These are phyloP conservation scores for Oryza punctata DNA, from an alignment of 176 grass and related monocot genomes.

Conservation along the genomic window DNA sequence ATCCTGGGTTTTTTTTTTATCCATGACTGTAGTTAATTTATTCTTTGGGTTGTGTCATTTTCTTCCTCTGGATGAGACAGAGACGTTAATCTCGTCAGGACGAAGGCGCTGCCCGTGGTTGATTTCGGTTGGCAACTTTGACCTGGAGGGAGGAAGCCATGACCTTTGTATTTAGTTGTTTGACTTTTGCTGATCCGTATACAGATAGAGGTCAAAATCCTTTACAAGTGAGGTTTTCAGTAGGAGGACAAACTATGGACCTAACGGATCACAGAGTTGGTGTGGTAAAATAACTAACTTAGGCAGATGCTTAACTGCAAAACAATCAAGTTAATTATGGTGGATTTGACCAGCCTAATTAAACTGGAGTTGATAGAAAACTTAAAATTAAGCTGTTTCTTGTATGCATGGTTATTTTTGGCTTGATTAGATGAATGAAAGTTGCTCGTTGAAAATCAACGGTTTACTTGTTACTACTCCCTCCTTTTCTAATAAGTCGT, in stretches of 20 bases:
- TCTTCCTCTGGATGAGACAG: neutral
- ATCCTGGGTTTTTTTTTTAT: constrained; percentile 12
- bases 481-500: too few relatives aligned
- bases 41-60: neutral
- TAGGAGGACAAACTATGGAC: neutral
- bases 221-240: neutral
- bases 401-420: too few relatives aligned
- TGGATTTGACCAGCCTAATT: too few relatives aligned
- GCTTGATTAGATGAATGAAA: too few relatives aligned
- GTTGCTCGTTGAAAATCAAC: too few relatives aligned
- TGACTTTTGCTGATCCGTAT: neutral
- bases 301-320: neutral
- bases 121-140: constrained; percentile 28
- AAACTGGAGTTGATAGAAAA: too few relatives aligned
- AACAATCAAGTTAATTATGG: neutral
- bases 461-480: too few relatives aligned
- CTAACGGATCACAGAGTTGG: neutral
- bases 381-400: too few relatives aligned
- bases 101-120: constrained; percentile 18
- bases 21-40: neutral
- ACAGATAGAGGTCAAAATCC: neutral
- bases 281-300: constrained; percentile 21
- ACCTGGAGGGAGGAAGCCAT: neutral
- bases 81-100: constrained; percentile 7
- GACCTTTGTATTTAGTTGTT: neutral